Evolutionary conservation across 1,284 basidiomycete species (phyloP).

Genomic region (Stereum hirsutum): DNA sequence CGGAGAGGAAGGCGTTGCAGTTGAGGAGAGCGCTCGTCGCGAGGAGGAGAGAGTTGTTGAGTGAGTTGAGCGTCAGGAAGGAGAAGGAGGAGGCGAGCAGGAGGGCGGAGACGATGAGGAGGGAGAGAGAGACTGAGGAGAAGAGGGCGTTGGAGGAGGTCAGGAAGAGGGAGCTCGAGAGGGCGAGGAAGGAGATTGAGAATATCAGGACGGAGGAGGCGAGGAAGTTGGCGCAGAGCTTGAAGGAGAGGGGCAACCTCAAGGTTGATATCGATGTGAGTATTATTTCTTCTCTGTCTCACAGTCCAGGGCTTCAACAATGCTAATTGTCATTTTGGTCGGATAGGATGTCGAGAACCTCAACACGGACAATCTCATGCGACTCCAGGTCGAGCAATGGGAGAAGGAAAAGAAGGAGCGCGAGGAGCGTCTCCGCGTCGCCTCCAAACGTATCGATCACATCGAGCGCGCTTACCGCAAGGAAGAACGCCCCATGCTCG

Average conservation of each 20-base stretch:
- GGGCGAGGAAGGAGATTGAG: slow-evolving; percentile 79
- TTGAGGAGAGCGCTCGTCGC: slow-evolving; percentile 79
- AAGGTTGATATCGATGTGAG: slow-evolving; percentile 78
- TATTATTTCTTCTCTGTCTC: slow-evolving; percentile 9
- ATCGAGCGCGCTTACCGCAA: slow-evolving; percentile 93
- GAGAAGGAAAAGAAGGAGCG: slow-evolving; percentile 96
- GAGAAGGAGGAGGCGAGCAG: slow-evolving; percentile 87
- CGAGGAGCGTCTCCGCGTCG: slow-evolving; percentile 76
- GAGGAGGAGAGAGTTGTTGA: slow-evolving; percentile 80
- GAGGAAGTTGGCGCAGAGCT: slow-evolving; percentile 80
- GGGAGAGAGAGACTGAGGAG: slow-evolving; percentile 71
- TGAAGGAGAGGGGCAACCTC: slow-evolving; percentile 80
- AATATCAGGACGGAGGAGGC: slow-evolving; percentile 79
- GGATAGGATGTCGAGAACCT: slow-evolving; percentile 73
- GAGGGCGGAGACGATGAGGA: slow-evolving; percentile 63
- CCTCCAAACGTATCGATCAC: slow-evolving; percentile 91
- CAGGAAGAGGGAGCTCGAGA: slow-evolving; percentile 68
- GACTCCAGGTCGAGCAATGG: slow-evolving; percentile 88
- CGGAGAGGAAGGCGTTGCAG: slow-evolving; percentile 70
- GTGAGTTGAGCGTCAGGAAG: slow-evolving; percentile 79
- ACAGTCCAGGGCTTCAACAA: slow-evolving; percentile 2
- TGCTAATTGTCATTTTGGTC: slow-evolving; percentile 5
- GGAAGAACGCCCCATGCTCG: slow-evolving; percentile 84
- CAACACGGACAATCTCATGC: slow-evolving; percentile 85
- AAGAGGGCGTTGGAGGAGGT: slow-evolving; percentile 62